Base-by-base conservation (phyloP, 495 filamentous ascomycete genomes). In the Hyaloscypha hepaticicola region DNA sequence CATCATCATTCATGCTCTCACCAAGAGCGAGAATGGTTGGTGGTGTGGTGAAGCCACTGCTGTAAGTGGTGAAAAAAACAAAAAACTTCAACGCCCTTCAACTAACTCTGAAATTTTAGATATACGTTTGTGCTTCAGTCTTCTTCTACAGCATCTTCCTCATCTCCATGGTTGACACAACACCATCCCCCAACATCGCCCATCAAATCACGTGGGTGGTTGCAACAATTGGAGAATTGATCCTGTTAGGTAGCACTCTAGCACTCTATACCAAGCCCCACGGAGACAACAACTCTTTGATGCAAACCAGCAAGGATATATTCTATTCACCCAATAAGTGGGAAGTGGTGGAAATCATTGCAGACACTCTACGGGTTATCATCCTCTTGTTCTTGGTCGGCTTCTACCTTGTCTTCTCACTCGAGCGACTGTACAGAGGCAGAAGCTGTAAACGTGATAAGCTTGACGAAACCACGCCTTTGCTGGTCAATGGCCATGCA, bases 11-110 rank as follows among this genome's bases (percentile, higher is more conserved):
- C 95, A 93, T 80, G 89, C 92, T 64, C 78, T 96, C 62, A 67
- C 81, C 19, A 76, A 82, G 60, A 79, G 82, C 57, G 79, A 88
- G 28, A 80, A 90, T 67, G 79, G 85, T 48, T 97, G 93, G 93
- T 97, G 93, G 95, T 95, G 91, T 72, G 91, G 91, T 28, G 86
- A 96, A 76, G 80, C 90, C 29, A 83, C 87, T 61, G 89, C 89
- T 73, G 94, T 98, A 87, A 77, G 90, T 83, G 22, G 60, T n/a
- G 56, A 19, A n/a, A n/a, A n/a, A n/a, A 21, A 58, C 38, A 45
- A 33, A 26, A 58, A 28, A 16, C 61, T 27, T 1, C 5, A n/a
- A 55, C 31, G 9, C 34, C n/a, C 11, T 5, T 27, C 49, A 48
- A 38, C n/a, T n/a, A 12, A 8, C 8, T 25, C 59, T 53, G 38